A percentile compares a stretch with the other conserved stretches of the same genome.
Evolutionary conservation across 163 green algal genomes (phyloP).

Genomic region (Chlamydomonas reinhardtii): DNA sequence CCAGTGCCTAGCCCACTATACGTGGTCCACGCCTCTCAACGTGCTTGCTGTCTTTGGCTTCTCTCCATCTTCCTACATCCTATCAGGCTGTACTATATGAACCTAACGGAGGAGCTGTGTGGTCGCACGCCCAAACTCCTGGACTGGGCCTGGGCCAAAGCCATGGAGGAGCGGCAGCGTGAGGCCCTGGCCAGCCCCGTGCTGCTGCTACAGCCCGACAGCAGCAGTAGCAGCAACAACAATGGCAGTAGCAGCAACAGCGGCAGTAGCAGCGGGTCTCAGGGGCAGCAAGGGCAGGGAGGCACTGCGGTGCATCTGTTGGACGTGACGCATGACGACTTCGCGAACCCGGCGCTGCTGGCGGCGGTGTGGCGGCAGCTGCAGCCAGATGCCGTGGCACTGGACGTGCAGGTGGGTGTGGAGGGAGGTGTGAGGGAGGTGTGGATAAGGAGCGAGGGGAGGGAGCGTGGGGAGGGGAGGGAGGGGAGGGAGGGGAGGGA

Average conservation of each 20-base stretch:
- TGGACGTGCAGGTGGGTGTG: slow-evolving; percentile 26
- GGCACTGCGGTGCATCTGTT: slow-evolving; percentile 6
- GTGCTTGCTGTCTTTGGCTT: too few species aligned
- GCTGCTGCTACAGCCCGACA: not conserved
- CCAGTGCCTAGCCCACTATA: too few species aligned
- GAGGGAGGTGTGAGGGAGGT: not conserved
- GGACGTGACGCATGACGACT: slow-evolving; percentile 32
- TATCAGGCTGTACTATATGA: slow-evolving; percentile 16
- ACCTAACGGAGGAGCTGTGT: slow-evolving; percentile 45
- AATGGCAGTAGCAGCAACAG: too few species aligned
- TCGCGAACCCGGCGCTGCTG: slow-evolving; percentile 26
- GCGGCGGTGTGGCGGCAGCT: slow-evolving; percentile 20
- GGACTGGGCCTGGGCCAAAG: slow-evolving; percentile 13
- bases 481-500: too few species aligned
- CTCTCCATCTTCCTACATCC: too few species aligned
- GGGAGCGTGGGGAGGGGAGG: too few species aligned
- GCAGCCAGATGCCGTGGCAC: slow-evolving; percentile 8
- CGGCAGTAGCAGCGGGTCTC: too few species aligned
- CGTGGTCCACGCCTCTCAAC: too few species aligned
- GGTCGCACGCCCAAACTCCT: slow-evolving; percentile 16
- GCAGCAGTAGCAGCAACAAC: not conserved
- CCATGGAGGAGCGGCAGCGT: not conserved
- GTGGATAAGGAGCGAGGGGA: too few species aligned
- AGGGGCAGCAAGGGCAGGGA: too few species aligned
- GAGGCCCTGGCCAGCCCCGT: slow-evolving; percentile 3